Percentiles rank a stretch among this genome's conserved stretches.
These are phyloP conservation scores for Clonostachys rosea DNA, from an alignment of 2,329 filamentous ascomycete genomes.

Conservation along the genomic window DNA sequence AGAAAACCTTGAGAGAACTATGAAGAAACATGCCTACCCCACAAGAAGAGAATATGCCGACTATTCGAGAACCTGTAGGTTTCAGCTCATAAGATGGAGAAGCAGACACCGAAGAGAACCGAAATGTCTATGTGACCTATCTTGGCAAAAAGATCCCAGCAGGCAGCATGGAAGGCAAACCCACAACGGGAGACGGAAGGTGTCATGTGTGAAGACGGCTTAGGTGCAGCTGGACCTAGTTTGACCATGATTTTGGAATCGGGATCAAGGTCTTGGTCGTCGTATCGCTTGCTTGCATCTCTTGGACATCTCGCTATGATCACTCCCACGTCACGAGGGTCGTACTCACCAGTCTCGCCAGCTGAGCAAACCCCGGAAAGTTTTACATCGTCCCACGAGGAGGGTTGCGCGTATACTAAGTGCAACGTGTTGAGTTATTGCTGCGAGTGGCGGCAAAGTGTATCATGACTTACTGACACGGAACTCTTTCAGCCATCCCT, in stretches of 20 bases:
- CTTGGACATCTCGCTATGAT: not conserved
- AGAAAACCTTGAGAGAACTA: too few relatives aligned
- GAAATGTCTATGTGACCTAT: not conserved
- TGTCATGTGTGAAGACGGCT: not conserved
- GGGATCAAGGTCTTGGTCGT: not conserved
- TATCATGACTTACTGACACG: not conserved
- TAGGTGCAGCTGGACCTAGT: not conserved
- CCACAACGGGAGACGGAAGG: not conserved
- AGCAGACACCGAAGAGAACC: not conserved
- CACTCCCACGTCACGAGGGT: not conserved
- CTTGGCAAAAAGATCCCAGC: not conserved
- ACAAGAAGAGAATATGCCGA: too few relatives aligned
- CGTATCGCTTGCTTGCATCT: not conserved
- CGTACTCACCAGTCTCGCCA: not conserved
- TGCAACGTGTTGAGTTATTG: not conserved
- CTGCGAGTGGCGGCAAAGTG: too few relatives aligned
- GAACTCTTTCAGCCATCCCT: not conserved
- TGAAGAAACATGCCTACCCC: too few relatives aligned
- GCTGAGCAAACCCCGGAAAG: not conserved
- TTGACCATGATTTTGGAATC: not conserved
- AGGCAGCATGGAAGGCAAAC: not conserved
- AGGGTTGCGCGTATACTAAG: not conserved
- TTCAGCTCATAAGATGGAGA: not conserved
- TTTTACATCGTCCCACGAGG: not conserved
- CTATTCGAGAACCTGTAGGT: too few relatives aligned